Base-by-base conservation (phyloP, 768 basidiomycete species). In the Lyophyllum atratum region DNA sequence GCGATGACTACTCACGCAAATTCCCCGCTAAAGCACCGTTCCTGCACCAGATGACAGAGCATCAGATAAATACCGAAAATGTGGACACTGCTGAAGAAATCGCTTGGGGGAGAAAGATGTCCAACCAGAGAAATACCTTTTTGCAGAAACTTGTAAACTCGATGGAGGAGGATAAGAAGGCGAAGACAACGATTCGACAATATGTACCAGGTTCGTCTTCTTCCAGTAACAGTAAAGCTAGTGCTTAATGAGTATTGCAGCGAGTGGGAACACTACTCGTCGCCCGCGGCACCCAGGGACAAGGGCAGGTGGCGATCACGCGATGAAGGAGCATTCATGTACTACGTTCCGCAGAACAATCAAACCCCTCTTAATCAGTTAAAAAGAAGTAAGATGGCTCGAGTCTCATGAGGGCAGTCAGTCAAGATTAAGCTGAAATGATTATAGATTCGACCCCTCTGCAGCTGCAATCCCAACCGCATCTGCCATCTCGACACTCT, bases 51-150 rank as follows among this genome's bases (percentile, higher is more conserved):
- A 74, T 92, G 47, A 80, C 78, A 43, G 76, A 78, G 33, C 76
- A 78, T 26, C 86, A 92, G 64, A 72, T 80, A 66, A 68, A 68
- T 5, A 68, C 68, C 50, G 92, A 95, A 75, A 94, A 96, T 66
- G 76, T 92, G 34, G 93, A 96, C 68, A 85, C 87, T 0, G 63
- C 69, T 10, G 88, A 89, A 52, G 94, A 96, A 72, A 73, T 90
- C 37, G 83, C 86, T 49, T 93, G 89, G 84, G 94, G 90, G 19
- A 77, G 71, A 59, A 74, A 75, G 64, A 95, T 93, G 93, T 85
- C 89, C 29, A 73, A 76, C 34, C 80, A 85, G 39, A 80, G 93
- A 59, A 87, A 87, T 62, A 65, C 79, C 34, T 93, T 95, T 65
- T 77, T 91, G 47, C 83, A 85, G 57, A 85, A 82, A 57, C 81